Percentiles rank a stretch among this genome's conserved stretches.
phyloP scores from a whole-genome alignment of 2,329 filamentous ascomycete genomes.

The Colletotrichum horii region DNA sequence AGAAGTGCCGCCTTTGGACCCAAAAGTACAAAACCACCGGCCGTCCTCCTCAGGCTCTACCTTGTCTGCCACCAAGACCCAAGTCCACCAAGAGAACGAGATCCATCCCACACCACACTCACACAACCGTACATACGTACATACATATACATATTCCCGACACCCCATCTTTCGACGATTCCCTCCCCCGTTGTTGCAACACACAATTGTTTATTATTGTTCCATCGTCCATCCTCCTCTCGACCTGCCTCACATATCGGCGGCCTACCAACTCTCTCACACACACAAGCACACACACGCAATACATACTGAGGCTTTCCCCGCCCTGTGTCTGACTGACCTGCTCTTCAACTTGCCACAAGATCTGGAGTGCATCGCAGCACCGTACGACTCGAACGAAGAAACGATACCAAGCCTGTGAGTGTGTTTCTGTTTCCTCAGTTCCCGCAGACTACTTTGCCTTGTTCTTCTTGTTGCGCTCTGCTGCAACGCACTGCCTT shows the following conservation, averaged over 20 bases:
- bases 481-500: conserved; percentile 14
- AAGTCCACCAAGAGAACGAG: conserved; percentile 5
- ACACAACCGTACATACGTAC: conserved; percentile 17
- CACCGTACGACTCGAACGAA: conserved; percentile 14
- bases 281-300: background rate
- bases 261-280: background rate
- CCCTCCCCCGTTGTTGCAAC: conserved; percentile 14
- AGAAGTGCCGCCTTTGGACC: conserved; percentile 15
- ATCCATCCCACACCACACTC: conserved; percentile 16
- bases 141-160: conserved; percentile 21
- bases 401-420: conserved; percentile 9
- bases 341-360: conserved; percentile 15
- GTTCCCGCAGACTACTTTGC: background rate
- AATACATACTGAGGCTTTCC: conserved; percentile 13
- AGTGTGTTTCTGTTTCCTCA: conserved; percentile 7
- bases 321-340: conserved; percentile 14
- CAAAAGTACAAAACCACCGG: conserved; percentile 19
- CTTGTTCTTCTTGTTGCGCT: background rate
- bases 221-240: conserved; percentile 12
- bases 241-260: background rate
- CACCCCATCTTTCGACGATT: conserved; percentile 18
- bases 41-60: conserved; percentile 16
- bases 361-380: conserved; percentile 23
- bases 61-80: conserved; percentile 5
- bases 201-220: conserved; percentile 25